Evolutionary conservation across 2,329 filamentous ascomycete genomes (phyloP), one percentile per base, ranked within the genome.

Genomic region (Hypoxylon rubiginosum): DNA sequence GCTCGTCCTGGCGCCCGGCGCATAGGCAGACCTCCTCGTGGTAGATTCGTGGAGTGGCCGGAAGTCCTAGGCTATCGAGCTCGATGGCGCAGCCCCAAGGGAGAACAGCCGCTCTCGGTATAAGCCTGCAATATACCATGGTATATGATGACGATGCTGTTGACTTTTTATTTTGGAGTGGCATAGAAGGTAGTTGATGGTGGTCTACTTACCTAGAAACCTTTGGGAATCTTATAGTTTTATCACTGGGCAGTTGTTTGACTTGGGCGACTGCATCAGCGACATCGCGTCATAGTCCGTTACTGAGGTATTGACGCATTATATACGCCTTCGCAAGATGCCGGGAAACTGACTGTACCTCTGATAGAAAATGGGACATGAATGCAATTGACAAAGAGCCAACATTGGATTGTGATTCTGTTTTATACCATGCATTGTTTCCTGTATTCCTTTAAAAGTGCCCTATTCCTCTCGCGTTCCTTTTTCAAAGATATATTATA

Each of bases 11-110:
- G 24, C 15, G 21, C 15, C 41, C 49, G 30, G 11, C 11, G 15
- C 64, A 66, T 30, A 9, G 3, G 46, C 64, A 66, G 2, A 11
- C 36, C 3, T 9, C 15, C 3, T 13, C 15, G 19, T 66, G 64
- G 19, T 24, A 1, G 26, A 59, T 57, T 4, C 26, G 46, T 9
- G 46, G 17, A 34, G 19, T 43, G 11, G 39, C 54, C 2, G 64
- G 59, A 13, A 66, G 55, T 11, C 64, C 64, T n/a, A 62, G 3
- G 1, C 1, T 10, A 11, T 66, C 50, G 19, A 62, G 54, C 7
- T 59, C 39, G n/a, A 62, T 45, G 8, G 17, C 0, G 11, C 64
- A 66, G 5, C 64, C 58, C 50, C 58, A 54, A 3, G 28, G 13
- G 17, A 58, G 46, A 8, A 19, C 3, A 15, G 8, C 10, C 2